A percentile compares a stretch with the other conserved stretches of the same genome.
These are phyloP conservation scores for Ustilago xerochloae DNA, from an alignment of 1,284 basidiomycete species.

Conservation along the genomic window DNA sequence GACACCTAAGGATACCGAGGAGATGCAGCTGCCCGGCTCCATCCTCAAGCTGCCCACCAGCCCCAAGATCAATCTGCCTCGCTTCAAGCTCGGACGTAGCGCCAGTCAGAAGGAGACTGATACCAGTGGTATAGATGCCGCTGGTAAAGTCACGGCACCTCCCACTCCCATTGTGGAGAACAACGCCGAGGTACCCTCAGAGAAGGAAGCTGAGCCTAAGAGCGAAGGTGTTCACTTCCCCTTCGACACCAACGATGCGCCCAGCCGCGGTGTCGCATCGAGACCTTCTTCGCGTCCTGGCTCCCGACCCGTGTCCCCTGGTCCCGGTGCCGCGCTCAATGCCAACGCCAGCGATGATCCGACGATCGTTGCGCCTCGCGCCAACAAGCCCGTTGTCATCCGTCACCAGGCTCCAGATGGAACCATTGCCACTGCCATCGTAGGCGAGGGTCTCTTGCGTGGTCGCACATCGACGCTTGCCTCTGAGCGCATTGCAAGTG, in stretches of 20 bases:
- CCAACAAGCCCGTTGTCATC: slow-evolving; percentile 55
- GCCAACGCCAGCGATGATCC: slow-evolving; percentile 9
- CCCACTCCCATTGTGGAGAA: slow-evolving; percentile 22
- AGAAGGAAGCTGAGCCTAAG: slow-evolving; percentile 8
- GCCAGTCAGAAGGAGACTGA: slow-evolving; percentile 21
- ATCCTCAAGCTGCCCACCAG: slow-evolving; percentile 37
- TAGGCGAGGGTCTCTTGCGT: slow-evolving; percentile 51
- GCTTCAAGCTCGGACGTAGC: slow-evolving; percentile 42
- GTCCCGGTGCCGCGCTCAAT: slow-evolving; percentile 11
- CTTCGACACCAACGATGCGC: slow-evolving; percentile 17
- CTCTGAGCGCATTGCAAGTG: slow-evolving; percentile 13
- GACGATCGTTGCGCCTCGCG: slow-evolving; percentile 25
- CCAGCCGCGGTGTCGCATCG: slow-evolving; percentile 12
- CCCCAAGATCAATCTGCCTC: slow-evolving; percentile 41
- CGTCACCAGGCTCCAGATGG: slow-evolving; percentile 50
- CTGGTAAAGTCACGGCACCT: slow-evolving; percentile 4
- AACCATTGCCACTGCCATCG: slow-evolving; percentile 48
- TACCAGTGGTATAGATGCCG: not conserved
- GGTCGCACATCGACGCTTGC: slow-evolving; percentile 34
- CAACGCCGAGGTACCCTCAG: slow-evolving; percentile 3
- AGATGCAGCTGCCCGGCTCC: slow-evolving; percentile 31
- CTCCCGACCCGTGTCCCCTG: slow-evolving; percentile 43
- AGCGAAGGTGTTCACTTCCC: slow-evolving; percentile 22
- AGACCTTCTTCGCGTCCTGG: slow-evolving; percentile 27
- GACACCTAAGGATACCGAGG: slow-evolving; percentile 28